These are phyloP conservation scores for Chiua sp. DNA, from an alignment of 1,284 basidiomycete species.

Conservation along the genomic window DNA sequence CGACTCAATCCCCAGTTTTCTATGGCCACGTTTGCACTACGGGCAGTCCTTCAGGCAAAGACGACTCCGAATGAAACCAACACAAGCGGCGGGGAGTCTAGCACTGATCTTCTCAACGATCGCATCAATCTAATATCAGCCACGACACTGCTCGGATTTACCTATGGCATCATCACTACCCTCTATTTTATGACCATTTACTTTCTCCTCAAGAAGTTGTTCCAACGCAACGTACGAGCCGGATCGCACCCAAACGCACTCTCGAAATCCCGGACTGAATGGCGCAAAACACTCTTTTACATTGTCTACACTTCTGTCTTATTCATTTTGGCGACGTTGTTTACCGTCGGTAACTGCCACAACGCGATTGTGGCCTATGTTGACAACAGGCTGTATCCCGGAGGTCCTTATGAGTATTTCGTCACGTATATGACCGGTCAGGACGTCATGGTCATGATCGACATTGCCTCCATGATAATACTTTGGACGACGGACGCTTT, in stretches of 20 bases:
- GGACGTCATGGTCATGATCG: slow-evolving; percentile 31
- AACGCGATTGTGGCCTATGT: slow-evolving; percentile 36
- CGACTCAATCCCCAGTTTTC: slow-evolving; percentile 6
- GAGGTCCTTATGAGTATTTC: slow-evolving; percentile 36
- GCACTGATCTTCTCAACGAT: slow-evolving; percentile 18
- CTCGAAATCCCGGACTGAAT: slow-evolving; percentile 1
- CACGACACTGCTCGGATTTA: slow-evolving; percentile 29
- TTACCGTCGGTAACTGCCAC: slow-evolving; percentile 33
- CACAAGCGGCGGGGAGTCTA: slow-evolving; percentile 7
- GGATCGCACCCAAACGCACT: slow-evolving; percentile 13
- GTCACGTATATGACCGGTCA: slow-evolving; percentile 27
- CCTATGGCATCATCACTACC: slow-evolving; percentile 26
- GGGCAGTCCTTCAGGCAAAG: slow-evolving; percentile 7
- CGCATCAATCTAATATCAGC: slow-evolving; percentile 30
- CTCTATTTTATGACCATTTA: slow-evolving; percentile 29
- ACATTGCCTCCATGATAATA: slow-evolving; percentile 28
- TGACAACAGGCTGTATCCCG: slow-evolving; percentile 39
- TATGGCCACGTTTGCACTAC: slow-evolving; percentile 10
- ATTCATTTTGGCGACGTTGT: slow-evolving; percentile 38
- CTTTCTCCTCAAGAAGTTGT: slow-evolving; percentile 27
- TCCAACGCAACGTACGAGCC: slow-evolving; percentile 6
- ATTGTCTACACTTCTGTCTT: slow-evolving; percentile 33
- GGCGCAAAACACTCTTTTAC: slow-evolving; percentile 31
- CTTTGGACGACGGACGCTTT: slow-evolving; percentile 39
- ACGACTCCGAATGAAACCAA: slow-evolving; percentile 9